Percentiles rank a stretch among this genome's conserved stretches.
Conservation (phyloP, 2,329 filamentous ascomycete species). For the Fusarium sp. region DNA sequence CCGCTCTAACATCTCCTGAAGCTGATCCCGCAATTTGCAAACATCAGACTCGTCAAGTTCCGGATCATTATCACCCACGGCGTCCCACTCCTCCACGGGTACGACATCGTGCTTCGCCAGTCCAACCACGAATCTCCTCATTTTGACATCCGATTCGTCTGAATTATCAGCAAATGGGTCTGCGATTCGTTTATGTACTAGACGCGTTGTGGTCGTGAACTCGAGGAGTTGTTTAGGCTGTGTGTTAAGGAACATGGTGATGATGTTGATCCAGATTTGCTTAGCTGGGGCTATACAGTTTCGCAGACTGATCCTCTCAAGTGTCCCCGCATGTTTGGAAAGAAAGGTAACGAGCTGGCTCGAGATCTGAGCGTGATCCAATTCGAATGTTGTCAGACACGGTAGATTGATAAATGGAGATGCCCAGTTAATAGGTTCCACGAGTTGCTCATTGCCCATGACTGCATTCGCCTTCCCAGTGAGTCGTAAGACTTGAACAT, state of each 20-base stretch:
- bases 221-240: background rate
- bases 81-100: background rate
- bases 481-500: background rate
- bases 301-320: background rate
- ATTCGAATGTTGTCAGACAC: background rate
- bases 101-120: background rate
- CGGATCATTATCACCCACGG: background rate
- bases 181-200: background rate
- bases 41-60: constrained; percentile 8
- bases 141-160: background rate
- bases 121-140: constrained; percentile 3
- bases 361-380: background rate
- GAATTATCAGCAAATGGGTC: fast-evolving
- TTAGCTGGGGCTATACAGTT: background rate
- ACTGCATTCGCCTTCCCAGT: background rate
- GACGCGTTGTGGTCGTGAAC: background rate
- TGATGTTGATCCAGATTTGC: background rate
- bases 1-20: background rate
- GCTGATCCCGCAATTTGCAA: background rate
- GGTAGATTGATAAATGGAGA: background rate
- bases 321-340: background rate
- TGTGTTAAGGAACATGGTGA: background rate
- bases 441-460: background rate
- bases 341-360: background rate
- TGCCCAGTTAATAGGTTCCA: constrained; percentile 8